Evolutionary conservation across 148 eudicot genomes (phyloP).

Genomic region (Rhododendron kiyosumense): DNA sequence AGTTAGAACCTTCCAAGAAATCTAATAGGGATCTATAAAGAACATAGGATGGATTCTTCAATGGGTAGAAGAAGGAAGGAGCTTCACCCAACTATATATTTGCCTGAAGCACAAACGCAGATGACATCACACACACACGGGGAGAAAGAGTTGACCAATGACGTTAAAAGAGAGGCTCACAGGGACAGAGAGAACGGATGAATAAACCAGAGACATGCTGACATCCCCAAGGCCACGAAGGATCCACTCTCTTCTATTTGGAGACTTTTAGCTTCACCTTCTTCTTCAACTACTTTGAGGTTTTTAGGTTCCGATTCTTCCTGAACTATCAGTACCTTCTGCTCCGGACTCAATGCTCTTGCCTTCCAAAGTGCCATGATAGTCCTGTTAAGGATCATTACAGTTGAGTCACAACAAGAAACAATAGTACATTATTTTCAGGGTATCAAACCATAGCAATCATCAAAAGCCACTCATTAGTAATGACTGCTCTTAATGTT

Average conservation of each 20-base stretch:
- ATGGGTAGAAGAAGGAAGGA: neutral
- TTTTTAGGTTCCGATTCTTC: conserved; percentile 34
- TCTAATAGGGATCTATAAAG: neutral
- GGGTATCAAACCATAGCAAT: neutral
- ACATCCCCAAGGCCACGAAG: conserved; percentile 65
- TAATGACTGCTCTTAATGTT: neutral
- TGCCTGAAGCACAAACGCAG: neutral
- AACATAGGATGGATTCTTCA: neutral
- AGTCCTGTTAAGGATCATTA: conserved; percentile 48
- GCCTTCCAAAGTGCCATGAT: conserved; percentile 93
- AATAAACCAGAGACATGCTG: conserved; percentile 61
- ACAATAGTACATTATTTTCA: neutral
- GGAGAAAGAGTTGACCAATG: conserved; percentile 28
- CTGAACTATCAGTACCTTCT: conserved; percentile 70
- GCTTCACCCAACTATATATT: neutral
- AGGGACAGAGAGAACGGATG: conserved; percentile 67
- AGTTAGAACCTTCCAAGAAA: no score
- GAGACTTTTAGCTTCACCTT: conserved; percentile 56
- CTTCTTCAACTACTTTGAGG: conserved; percentile 57
- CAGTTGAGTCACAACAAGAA: neutral
- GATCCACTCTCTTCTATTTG: conserved; percentile 75
- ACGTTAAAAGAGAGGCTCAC: conserved; percentile 44
- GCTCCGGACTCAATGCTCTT: conserved; percentile 85
- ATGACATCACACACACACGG: neutral
- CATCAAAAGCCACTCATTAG: neutral